Evolutionary conservation across 139 green algal genomes (phyloP).

Genomic region (Yamagishiella unicocca): DNA sequence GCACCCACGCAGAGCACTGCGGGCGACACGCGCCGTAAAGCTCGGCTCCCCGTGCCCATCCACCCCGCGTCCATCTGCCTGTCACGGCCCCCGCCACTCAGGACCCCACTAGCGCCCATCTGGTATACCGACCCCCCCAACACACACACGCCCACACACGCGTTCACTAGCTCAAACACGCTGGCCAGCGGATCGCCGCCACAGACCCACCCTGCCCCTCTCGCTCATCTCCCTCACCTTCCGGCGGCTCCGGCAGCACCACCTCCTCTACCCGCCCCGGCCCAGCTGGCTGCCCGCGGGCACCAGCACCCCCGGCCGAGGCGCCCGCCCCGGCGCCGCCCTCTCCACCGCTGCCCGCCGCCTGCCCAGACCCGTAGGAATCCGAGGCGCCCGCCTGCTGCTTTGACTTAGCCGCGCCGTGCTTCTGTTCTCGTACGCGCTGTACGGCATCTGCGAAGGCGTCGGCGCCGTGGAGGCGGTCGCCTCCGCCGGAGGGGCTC

Average conservation of each 20-base stretch:
- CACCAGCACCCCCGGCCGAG: not conserved
- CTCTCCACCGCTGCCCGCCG: not conserved
- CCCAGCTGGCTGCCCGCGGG: not conserved
- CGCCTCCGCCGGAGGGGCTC: not conserved
- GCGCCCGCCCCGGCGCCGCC: not conserved
- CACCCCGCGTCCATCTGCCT: not conserved
- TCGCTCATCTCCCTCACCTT: conserved; percentile 2
- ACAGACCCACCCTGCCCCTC: no score
- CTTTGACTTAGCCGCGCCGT: not conserved
- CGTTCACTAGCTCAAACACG: no score
- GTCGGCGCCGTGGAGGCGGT: not conserved
- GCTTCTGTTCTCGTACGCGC: not conserved
- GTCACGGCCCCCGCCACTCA: no score
- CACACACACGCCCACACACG: no score
- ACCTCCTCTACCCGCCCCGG: conserved; percentile 27
- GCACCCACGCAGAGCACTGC: no score
- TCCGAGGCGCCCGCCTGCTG: not conserved
- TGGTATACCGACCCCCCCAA: no score
- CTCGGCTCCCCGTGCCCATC: no score
- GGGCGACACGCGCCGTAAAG: no score
- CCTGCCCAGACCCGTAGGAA: not conserved
- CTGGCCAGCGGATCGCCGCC: no score
- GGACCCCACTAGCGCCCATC: no score
- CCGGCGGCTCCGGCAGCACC: not conserved
- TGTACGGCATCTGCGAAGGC: conserved; percentile 15